Evolutionary conservation across 139 green algal species (phyloP).

Genomic region (Chlamydomonas asymmetrica): DNA sequence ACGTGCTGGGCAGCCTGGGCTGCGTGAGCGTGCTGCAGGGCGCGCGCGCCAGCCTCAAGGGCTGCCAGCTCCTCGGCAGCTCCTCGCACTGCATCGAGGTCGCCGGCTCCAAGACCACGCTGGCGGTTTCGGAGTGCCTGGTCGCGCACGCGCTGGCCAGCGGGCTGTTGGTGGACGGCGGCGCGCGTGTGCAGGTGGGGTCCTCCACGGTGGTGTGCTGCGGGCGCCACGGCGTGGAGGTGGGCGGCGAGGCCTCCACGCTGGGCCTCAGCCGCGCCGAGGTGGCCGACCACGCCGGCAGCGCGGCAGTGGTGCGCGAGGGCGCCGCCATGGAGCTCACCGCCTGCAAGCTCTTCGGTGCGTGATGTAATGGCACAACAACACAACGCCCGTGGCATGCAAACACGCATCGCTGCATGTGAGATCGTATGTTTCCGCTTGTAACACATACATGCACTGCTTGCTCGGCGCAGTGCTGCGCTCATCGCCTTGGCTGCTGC

Average conservation of each 20-base stretch:
- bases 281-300: constrained; percentile 6
- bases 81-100: neutral
- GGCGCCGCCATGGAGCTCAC: neutral
- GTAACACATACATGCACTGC: neutral
- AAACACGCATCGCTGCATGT: no score
- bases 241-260: neutral
- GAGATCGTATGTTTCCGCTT: neutral
- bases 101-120: neutral
- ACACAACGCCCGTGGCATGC: neutral
- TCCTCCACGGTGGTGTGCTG: neutral
- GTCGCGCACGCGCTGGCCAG: neutral
- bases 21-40: constrained; percentile 14
- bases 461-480: neutral
- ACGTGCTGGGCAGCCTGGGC: neutral
- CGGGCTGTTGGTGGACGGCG: neutral
- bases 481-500: neutral
- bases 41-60: neutral
- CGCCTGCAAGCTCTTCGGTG: neutral
- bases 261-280: neutral
- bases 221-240: neutral
- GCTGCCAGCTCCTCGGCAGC: neutral
- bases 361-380: neutral
- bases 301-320: neutral
- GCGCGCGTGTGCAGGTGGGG: neutral
- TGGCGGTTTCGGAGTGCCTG: neutral